Percentiles rank a stretch among this genome's conserved stretches.
Evolutionary conservation across 345 rosid genomes (phyloP).

Genomic region (Eucalyptus marginata): DNA sequence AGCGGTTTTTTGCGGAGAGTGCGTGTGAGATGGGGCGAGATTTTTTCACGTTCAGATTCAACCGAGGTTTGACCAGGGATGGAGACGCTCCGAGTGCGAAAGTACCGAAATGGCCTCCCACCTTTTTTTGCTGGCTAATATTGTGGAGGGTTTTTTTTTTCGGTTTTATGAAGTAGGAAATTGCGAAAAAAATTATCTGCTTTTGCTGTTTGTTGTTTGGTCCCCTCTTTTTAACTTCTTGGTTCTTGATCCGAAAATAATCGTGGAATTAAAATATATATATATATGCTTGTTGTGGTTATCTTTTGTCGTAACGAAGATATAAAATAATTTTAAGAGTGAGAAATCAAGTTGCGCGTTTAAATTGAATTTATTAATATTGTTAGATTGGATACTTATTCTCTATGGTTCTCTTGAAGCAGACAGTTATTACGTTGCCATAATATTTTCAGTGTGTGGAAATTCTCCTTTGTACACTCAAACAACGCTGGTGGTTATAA

Average conservation of each 20-base stretch:
- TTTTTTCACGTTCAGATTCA: neutral
- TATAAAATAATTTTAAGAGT: rapidly evolving
- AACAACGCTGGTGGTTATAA: rapidly evolving
- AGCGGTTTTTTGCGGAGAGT: neutral
- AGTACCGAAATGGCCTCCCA: neutral
- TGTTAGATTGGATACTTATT: neutral
- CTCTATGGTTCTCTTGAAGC: neutral
- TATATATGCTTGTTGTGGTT: neutral
- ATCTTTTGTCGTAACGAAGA: neutral
- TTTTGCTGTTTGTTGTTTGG: neutral
- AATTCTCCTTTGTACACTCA: neutral
- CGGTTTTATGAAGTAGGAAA: neutral
- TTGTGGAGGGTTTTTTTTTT: neutral
- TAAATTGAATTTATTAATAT: neutral
- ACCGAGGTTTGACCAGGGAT: neutral
- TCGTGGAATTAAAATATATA: neutral
- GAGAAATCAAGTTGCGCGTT: rapidly evolving
- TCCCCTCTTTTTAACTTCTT: neutral
- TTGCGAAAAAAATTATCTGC: neutral
- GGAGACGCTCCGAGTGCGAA: neutral
- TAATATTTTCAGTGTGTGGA: rapidly evolving
- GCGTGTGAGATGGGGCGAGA: neutral
- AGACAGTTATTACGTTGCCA: rapidly evolving
- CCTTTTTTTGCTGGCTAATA: neutral
- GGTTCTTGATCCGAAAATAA: neutral